Evolutionary conservation across 331 rosid species (phyloP).

Genomic region (Ulmus americana): DNA sequence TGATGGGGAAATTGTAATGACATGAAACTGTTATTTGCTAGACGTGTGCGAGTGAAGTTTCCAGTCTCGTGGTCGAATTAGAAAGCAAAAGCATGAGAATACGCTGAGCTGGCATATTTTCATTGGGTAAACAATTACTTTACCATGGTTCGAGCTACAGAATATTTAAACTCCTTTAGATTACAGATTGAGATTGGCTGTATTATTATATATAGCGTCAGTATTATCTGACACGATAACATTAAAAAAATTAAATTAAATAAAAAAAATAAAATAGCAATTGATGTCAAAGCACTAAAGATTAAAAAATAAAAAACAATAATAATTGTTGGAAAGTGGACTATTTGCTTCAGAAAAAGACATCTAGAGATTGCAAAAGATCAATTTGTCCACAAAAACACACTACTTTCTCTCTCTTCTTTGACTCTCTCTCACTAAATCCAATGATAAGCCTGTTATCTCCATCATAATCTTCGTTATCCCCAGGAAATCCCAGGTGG

Average conservation of each 20-base stretch:
- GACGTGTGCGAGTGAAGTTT: neutral
- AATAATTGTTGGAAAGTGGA: constrained; percentile 37
- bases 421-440: constrained; percentile 5
- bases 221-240: constrained; percentile 24
- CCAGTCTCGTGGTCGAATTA: neutral
- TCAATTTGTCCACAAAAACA: constrained; percentile 12
- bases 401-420: neutral
- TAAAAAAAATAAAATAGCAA: constrained; percentile 6
- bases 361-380: constrained; percentile 43
- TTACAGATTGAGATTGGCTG: neutral
- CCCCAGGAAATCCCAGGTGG: constrained; percentile 26
- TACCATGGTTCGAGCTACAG: too few relatives aligned
- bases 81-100: neutral
- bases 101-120: neutral
- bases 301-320: constrained; percentile 20
- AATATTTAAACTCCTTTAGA: neutral
- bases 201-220: constrained; percentile 16
- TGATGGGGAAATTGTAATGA: neutral
- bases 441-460: constrained; percentile 16
- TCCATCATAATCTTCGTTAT: constrained; percentile 1
- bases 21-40: neutral
- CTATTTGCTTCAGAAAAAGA: constrained; percentile 37
- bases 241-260: too few relatives aligned
- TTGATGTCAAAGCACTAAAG: constrained; percentile 36
- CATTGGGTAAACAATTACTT: neutral